Percentiles rank a stretch among this genome's conserved stretches.
Conservation (phyloP, 371 early-diverging fungal genomes). For the Mortierella sp. region DNA sequence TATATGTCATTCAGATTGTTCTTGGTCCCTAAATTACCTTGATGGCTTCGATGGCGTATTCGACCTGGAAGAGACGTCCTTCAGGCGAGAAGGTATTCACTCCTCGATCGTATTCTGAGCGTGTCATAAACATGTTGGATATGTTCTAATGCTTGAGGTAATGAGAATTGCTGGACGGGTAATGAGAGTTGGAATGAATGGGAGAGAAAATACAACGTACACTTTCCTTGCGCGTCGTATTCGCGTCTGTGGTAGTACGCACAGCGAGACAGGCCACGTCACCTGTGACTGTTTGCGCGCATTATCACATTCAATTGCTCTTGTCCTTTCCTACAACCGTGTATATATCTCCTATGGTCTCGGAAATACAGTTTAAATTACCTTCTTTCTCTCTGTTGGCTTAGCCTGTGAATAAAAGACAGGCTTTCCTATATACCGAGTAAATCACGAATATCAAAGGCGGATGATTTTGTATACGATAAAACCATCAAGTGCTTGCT, state of each 20-base stretch:
- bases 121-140: constrained; percentile 75
- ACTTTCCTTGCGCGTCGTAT: constrained; percentile 8
- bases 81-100: constrained; percentile 99
- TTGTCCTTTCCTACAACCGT: not conserved
- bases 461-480: no score
- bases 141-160: not conserved
- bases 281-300: constrained; percentile 11
- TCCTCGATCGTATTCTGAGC: constrained; percentile 98
- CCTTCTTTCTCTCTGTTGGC: no score
- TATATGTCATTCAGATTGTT: not conserved
- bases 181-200: constrained; percentile 1
- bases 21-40: constrained; percentile 74
- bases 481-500: no score
- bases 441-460: no score
- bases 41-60: constrained; percentile 99
- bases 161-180: not conserved
- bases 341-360: not conserved
- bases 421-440: no score
- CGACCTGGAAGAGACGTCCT: constrained; percentile 99
- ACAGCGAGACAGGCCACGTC: constrained; percentile 11
- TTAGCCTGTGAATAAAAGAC: no score
- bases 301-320: no score
- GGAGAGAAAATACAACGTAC: not conserved
- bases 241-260: constrained; percentile 11
- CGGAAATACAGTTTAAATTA: no score